These are phyloP conservation scores for Syzygium aromaticum DNA, from an alignment of 345 rosid species.

Conservation along the genomic window DNA sequence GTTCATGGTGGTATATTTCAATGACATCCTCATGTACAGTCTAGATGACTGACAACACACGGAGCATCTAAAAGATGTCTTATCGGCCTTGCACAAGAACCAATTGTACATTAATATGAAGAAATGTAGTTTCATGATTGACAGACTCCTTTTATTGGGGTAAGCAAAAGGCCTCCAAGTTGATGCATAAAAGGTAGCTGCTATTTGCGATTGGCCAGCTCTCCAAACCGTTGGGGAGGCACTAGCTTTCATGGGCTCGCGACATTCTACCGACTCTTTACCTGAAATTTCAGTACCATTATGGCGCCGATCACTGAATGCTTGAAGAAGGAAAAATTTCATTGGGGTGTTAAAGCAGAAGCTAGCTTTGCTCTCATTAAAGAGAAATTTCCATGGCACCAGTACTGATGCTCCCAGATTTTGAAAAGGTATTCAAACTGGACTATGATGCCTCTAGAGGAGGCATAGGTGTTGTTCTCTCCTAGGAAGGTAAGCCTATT, in stretches of 20 bases:
- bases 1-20: conserved; percentile 2
- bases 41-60: neutral
- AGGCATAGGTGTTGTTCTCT: neutral
- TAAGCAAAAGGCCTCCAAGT: neutral
- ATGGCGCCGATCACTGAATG: neutral
- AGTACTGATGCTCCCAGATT: too few species aligned
- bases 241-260: accelerated
- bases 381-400: neutral
- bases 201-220: accelerated
- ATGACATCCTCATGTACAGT: conserved; percentile 1
- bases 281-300: neutral
- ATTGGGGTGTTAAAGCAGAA: neutral
- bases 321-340: neutral
- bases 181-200: neutral
- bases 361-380: neutral
- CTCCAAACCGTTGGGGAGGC: neutral
- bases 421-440: too few species aligned
- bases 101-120: neutral
- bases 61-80: neutral
- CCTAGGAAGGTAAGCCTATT: neutral
- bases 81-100: neutral
- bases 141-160: accelerated
- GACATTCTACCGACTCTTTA: neutral
- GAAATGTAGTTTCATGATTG: neutral
- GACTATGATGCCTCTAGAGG: too few species aligned